phyloP scores from a whole-genome alignment of 1,284 basidiomycete species.

The Microbotryum intermedium region DNA sequence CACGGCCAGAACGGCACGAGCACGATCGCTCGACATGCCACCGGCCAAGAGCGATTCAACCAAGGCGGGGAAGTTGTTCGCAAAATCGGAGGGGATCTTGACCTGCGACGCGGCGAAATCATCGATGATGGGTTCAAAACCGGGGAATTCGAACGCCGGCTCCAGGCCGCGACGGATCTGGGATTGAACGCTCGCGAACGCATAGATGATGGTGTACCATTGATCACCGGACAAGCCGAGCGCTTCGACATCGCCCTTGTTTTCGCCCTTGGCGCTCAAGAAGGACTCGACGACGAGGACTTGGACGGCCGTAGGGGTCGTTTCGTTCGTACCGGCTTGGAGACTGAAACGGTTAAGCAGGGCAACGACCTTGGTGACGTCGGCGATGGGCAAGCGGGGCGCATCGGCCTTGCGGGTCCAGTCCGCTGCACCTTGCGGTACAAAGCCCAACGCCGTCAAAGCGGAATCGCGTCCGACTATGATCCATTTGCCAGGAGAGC shows the following conservation, averaged over 20 bases:
- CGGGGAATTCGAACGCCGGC: conserved; percentile 14
- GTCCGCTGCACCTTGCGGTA: neutral
- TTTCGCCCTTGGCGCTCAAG: conserved; percentile 1
- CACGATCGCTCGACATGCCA: neutral
- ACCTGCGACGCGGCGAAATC: conserved; percentile 15
- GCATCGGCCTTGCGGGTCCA: neutral
- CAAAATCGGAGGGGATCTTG: conserved; percentile 2
- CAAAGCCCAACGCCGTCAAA: conserved; percentile 8
- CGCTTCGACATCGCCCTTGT: neutral
- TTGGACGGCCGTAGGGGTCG: neutral
- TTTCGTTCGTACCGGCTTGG: neutral
- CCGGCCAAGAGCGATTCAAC: conserved; percentile 4
- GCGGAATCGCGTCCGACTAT: neutral
- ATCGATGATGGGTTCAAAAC: conserved; percentile 21
- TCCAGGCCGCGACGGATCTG: neutral
- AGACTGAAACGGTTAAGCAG: conserved; percentile 10
- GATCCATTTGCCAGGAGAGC: too few species aligned
- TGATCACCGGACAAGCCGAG: conserved; percentile 8
- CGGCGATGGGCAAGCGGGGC: conserved; percentile 3
- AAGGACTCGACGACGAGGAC: conserved; percentile 16
- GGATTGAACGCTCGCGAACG: conserved; percentile 14
- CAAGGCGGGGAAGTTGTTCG: conserved; percentile 10
- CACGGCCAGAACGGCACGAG: conserved; percentile 5
- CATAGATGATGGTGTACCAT: conserved; percentile 25
- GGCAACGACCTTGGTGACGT: conserved; percentile 7